These are phyloP conservation scores for Dioscorea cayenensis DNA, from an alignment of 116 monocot genomes.

Conservation along the genomic window DNA sequence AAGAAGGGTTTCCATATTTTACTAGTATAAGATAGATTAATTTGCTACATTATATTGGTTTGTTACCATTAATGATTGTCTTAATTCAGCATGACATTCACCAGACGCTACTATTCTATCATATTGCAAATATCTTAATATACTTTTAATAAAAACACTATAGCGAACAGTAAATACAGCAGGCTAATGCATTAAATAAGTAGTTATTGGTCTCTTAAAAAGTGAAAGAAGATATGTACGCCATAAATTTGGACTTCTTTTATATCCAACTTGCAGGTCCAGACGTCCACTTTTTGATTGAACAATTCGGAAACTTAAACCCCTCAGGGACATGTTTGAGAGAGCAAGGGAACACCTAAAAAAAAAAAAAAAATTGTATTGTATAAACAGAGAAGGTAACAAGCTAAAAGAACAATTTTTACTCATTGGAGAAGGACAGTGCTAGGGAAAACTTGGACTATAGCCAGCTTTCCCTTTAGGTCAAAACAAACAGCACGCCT, in stretches of 20 bases:
- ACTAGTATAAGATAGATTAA: too few species aligned
- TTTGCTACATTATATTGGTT: too few species aligned
- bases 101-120: neutral
- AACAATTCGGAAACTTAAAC: constrained; percentile 46
- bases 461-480: constrained; percentile 37
- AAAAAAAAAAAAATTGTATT: neutral
- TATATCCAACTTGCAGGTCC: constrained; percentile 41
- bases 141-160: neutral
- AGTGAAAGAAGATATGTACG: neutral
- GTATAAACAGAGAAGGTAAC: constrained; percentile 15
- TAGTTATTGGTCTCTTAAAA: neutral
- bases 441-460: constrained; percentile 63
- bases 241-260: constrained; percentile 9
- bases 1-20: too few species aligned
- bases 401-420: constrained; percentile 72
- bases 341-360: neutral
- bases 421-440: constrained; percentile 70
- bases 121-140: neutral
- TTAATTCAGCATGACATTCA: too few species aligned
- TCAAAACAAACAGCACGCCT: constrained; percentile 67
- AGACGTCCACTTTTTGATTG: constrained; percentile 35
- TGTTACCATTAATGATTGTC: too few species aligned
- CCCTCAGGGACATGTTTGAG: constrained; percentile 54
- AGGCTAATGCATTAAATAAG: neutral
- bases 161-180: neutral